These are phyloP conservation scores for Sequoiadendron giganteum DNA, from an alignment of 75 land plant species.

Conservation along the genomic window DNA sequence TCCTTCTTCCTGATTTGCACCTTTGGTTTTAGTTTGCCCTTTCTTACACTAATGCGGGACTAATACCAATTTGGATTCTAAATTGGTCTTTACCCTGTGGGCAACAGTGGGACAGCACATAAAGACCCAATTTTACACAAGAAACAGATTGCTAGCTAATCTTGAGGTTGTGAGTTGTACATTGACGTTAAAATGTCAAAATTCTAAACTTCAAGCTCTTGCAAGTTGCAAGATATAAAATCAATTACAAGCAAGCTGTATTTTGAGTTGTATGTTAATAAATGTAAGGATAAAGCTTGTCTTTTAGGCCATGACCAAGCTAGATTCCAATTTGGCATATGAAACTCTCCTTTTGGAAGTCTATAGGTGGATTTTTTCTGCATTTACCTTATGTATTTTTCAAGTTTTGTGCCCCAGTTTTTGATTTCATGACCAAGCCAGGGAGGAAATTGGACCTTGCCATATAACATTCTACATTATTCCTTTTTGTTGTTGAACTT, in stretches of 20 bases:
- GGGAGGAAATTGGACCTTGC: not conserved
- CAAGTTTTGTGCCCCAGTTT: not conserved
- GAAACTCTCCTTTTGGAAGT: not conserved
- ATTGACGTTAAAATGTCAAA: not conserved
- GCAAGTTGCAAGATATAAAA: not conserved
- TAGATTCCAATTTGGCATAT: not conserved
- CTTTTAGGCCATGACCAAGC: not conserved
- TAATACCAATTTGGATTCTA: not conserved
- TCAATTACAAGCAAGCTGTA: conserved; percentile 2
- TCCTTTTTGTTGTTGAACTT: not conserved
- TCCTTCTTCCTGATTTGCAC: not conserved
- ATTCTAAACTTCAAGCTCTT: not conserved
- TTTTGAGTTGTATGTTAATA: not conserved
- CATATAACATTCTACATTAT: not conserved
- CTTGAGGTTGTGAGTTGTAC: not conserved
- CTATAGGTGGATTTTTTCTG: no score
- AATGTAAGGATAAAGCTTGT: not conserved
- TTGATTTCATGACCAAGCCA: not conserved
- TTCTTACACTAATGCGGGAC: not conserved
- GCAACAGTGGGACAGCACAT: not conserved
- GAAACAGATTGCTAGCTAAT: not conserved
- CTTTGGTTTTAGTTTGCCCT: not conserved
- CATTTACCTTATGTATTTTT: not conserved
- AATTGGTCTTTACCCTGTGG: not conserved
- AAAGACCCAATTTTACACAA: not conserved